Base-by-base conservation (phyloP, 169 alveolate species). In the Ichthyophthirius multifiliis region DNA sequence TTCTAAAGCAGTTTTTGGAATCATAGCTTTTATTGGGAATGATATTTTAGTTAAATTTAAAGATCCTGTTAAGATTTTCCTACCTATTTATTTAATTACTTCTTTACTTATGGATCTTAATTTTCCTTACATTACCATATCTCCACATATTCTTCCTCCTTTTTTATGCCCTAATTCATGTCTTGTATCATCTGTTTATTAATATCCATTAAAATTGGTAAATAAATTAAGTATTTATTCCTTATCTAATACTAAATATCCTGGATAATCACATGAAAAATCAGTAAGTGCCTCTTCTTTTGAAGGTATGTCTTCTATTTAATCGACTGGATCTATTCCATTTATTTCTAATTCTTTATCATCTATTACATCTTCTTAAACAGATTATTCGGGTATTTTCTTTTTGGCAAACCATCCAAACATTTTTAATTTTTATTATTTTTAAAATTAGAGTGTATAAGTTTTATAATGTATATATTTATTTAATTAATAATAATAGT, bases 11-110 rank as follows among this genome's bases (percentile, higher is more conserved):
- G 88, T 86, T 35, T 71, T 71, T 20, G 88, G 89, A 4, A 74
- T 64, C 96, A 92, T 92, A 41, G 93, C 91, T 39, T 80, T 79
- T 41, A 92, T 92, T 10, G 96, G 96, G 84, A 92, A 88, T 12
- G 90, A 79, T 0, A 85, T 77, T 32, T 78, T 71, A 12, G 94
- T 87, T 15, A 92, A 75, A 48, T 92, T 89, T 23, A 92, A 71
- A 6, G 78, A 74, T 27, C 96, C 96, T 18, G 86, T 76, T 9
- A 92, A 78, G n/a, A 92, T 48, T 76, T 87, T 79, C 71, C 76
- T 89, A 6, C 96, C 96, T 4, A 92, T 79, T 64, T 78, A 76
- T 64, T 85, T 89, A 12, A 92, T 76, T 43, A 92, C 62, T 64
- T 92, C 93, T 45, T 89, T 92, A 12, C 91, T 92, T 1, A 87